Percentiles rank a stretch among this genome's conserved stretches.
Evolutionary conservation across 1,139 yeast species (phyloP).

Genomic region (Hansenula sp.): DNA sequence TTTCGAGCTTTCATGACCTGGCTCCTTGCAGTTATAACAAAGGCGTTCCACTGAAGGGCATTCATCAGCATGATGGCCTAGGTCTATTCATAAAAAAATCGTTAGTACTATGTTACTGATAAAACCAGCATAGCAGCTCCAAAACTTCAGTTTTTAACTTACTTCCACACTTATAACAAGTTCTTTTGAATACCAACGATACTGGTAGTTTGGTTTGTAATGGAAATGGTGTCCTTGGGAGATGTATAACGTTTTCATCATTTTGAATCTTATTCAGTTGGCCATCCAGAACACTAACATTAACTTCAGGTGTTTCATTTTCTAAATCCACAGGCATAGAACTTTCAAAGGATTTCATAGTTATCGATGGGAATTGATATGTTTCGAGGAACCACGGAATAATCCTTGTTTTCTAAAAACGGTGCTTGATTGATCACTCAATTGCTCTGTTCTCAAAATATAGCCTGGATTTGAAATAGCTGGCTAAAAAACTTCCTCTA

Average conservation of each 20-base stretch:
- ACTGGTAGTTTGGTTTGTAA: conserved; percentile 10
- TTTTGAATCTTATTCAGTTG: too few relatives aligned
- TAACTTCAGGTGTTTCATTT: not conserved
- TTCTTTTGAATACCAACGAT: conserved; percentile 16
- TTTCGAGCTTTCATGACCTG: conserved; percentile 18
- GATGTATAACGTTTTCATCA: not conserved
- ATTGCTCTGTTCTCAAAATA: not conserved
- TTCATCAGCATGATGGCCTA: conserved; percentile 21
- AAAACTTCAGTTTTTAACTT: not conserved
- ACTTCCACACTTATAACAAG: conserved; percentile 21
- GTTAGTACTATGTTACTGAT: not conserved
- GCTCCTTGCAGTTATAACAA: conserved; percentile 21
- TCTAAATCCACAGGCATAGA: not conserved
- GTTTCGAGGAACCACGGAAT: too few relatives aligned
- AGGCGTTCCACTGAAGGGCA: conserved; percentile 13
- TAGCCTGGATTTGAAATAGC: not conserved
- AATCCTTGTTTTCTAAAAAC: too few relatives aligned
- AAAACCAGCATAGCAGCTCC: too few relatives aligned
- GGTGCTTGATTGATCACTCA: not conserved
- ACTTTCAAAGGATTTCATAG: too few relatives aligned
- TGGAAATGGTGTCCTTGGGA: not conserved
- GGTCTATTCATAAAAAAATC: conserved; percentile 1
- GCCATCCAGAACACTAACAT: not conserved
- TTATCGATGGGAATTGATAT: too few relatives aligned
- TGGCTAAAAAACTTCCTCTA: too few relatives aligned